Evolutionary conservation across 805 yeast genomes (phyloP).

Genomic region (Peterozyma toletana): DNA sequence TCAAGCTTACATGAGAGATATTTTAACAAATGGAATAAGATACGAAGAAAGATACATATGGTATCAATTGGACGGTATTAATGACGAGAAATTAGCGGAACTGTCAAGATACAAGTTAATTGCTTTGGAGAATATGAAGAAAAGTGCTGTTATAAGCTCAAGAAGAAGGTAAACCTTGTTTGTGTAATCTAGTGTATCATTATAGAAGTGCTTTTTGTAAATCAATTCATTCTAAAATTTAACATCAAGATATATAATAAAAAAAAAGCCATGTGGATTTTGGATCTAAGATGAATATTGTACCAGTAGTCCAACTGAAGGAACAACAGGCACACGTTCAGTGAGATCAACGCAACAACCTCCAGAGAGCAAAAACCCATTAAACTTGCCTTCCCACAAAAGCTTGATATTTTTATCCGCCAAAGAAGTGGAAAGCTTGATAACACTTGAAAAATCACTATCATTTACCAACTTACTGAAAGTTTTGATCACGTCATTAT

Average conservation of each 20-base stretch:
- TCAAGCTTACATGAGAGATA: constrained; percentile 50
- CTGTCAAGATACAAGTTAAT: constrained; percentile 49
- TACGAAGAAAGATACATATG: constrained; percentile 61
- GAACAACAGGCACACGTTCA: constrained; percentile 37
- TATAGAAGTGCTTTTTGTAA: neutral
- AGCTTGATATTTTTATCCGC: constrained; percentile 54
- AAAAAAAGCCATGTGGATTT: too few species aligned
- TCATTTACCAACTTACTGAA: constrained; percentile 43
- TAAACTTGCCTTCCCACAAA: constrained; percentile 83
- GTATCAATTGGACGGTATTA: constrained; percentile 76
- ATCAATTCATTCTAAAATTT: constrained; percentile 18
- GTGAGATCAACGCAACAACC: constrained; percentile 52
- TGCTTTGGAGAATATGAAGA: constrained; percentile 18
- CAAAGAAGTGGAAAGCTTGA: constrained; percentile 67
- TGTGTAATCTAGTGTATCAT: too few species aligned
- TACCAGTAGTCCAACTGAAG: constrained; percentile 50
- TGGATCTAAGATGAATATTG: constrained; percentile 49
- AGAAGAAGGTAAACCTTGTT: constrained; percentile 1
- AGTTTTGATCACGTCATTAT: constrained; percentile 38
- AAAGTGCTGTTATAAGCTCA: constrained; percentile 2
- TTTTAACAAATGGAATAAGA: constrained; percentile 53
- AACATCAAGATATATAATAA: neutral
- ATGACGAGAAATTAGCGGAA: constrained; percentile 64
- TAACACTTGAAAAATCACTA: constrained; percentile 58
- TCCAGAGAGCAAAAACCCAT: constrained; percentile 70